Percentiles rank a stretch among this genome's conserved stretches.
Evolutionary conservation across 1,139 yeast genomes (phyloP).

Genomic region (Meyerozyma guilliermondii): DNA sequence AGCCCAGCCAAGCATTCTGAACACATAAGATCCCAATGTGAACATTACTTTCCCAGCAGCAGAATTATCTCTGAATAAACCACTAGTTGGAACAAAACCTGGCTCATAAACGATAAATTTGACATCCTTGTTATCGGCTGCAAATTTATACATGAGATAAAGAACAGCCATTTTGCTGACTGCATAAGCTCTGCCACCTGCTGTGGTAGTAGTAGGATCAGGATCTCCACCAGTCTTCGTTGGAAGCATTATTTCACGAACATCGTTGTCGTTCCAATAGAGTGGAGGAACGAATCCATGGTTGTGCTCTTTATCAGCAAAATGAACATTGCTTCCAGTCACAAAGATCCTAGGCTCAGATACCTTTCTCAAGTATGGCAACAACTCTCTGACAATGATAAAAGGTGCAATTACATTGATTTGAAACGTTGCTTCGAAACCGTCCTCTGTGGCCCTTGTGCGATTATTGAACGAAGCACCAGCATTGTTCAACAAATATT

Average conservation of each 20-base stretch:
- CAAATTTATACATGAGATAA: constrained; percentile 6
- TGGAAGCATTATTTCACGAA: constrained; percentile 4
- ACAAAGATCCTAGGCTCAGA: constrained; percentile 3
- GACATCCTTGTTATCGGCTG: constrained; percentile 4
- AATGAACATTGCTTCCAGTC: constrained; percentile 5
- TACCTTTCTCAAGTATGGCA: neutral
- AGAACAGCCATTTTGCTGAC: constrained; percentile 6
- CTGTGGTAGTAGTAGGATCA: neutral
- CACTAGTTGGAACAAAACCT: constrained; percentile 3
- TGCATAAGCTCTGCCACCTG: constrained; percentile 6
- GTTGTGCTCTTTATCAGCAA: constrained; percentile 5
- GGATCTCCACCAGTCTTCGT: neutral
- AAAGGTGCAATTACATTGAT: constrained; percentile 4
- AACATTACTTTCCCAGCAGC: neutral
- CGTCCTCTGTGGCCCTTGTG: constrained; percentile 3
- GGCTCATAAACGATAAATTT: constrained; percentile 7
- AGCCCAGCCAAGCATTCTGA: neutral
- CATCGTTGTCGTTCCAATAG: constrained; percentile 5
- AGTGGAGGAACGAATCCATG: constrained; percentile 4
- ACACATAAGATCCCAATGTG: neutral
- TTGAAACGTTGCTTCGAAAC: constrained; percentile 6
- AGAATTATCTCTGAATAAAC: constrained; percentile 1
- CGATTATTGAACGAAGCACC: constrained; percentile 2
- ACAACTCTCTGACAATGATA: neutral
- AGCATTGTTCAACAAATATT: constrained; percentile 5